Evolutionary conservation across 2,329 filamentous ascomycete species (phyloP), one percentile per base, ranked within the genome.

Genomic region (Aspergillus terreus): DNA sequence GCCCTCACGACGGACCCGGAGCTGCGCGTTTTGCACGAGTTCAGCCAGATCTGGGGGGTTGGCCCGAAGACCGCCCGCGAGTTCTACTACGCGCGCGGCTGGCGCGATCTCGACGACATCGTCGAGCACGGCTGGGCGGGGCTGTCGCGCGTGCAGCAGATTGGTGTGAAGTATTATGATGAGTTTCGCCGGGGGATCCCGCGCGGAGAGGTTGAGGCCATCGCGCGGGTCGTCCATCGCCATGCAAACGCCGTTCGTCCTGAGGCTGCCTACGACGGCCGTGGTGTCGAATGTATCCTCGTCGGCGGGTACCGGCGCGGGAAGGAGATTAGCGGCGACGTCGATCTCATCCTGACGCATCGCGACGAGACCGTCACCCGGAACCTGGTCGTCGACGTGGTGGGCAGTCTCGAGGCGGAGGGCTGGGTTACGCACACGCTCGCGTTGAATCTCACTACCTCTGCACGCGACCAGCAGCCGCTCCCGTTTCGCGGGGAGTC

Each of bases 31-130:
- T 71, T 96, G 3, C 77, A 82, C 42, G 68, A 79, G 0, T 96
- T 97, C 69, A 88, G 88, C 71, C 78, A 87, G 4, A 95, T 96
- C 51, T 96, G 90, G 88, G 92, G 92, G n/a, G 90, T 96, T 0
- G 92, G 88, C 0, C 86, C 87, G 2, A 84, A 83, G 11, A 94
- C 87, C 0, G 92, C 92, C 0, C 79, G 86, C 14, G 82, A 92
- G 1, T 96, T 96, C 62, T 94, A 92, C 68, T 82, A 80, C 60
- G 80, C 82, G 14, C 84, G 83, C 55, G 77, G 89, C 25, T 96
- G 90, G 89, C 80, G 83, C 53, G 87, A 94, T 53, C 76, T 96
- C 0, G 90, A 96, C 62, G 92, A 97, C 61, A 76, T 97, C 3
- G 78, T 96, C 38, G 88, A 95, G 63, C 81, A 84, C 61, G 91